Conservation (phyloP, 768 basidiomycete genomes). For the Boletus pseudopeckii region DNA sequence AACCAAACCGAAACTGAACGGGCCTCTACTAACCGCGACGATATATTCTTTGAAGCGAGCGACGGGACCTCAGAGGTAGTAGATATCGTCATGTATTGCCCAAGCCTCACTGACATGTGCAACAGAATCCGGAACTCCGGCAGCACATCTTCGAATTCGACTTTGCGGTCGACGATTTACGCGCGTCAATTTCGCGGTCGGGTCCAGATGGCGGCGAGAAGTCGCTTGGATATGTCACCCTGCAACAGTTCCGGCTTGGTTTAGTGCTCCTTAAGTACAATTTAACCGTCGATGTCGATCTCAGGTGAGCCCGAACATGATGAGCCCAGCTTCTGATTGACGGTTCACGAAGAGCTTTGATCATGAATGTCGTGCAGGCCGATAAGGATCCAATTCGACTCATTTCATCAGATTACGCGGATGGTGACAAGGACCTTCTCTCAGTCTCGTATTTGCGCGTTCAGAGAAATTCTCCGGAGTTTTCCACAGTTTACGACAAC, state of each 20-base stretch:
- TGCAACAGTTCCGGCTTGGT: constrained; percentile 73
- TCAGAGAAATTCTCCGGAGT: constrained; percentile 85
- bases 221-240: constrained; percentile 70
- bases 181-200: constrained; percentile 76
- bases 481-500: constrained; percentile 70
- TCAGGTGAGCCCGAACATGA: constrained; percentile 49
- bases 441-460: constrained; percentile 75
- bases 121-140: constrained; percentile 36
- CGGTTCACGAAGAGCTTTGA: constrained; percentile 53
- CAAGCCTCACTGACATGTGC: neutral
- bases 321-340: constrained; percentile 6
- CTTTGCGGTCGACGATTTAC: constrained; percentile 82
- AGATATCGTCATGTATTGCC: neutral
- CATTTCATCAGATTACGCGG: constrained; percentile 54
- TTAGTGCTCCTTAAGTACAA: constrained; percentile 79
- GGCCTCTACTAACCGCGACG: constrained; percentile 42
- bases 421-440: constrained; percentile 64
- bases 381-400: constrained; percentile 53
- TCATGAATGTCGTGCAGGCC: constrained; percentile 68
- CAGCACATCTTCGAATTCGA: constrained; percentile 77
- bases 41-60: constrained; percentile 70
- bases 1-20: constrained; percentile 45
- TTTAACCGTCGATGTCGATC: constrained; percentile 80
- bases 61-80: constrained; percentile 57
- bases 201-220: constrained; percentile 59